Base-by-base conservation (phyloP, 345 rosid species). In the Lagerstroemia speciosa region DNA sequence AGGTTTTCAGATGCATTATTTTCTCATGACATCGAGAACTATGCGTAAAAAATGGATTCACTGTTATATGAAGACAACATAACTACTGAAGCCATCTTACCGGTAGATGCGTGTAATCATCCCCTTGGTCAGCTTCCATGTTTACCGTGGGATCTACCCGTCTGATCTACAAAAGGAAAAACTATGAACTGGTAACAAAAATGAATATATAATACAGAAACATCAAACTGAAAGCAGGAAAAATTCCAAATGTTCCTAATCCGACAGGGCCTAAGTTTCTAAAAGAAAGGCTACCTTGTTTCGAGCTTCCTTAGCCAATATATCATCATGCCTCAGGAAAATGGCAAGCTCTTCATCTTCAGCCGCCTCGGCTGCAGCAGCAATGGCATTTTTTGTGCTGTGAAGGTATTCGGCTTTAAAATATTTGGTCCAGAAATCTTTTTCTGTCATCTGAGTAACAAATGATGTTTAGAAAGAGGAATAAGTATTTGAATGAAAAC, bases 321-420 rank as follows among this genome's bases (percentile, higher is more conserved):
- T 86, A 69, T 86, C 90, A 81, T 94, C 97, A 73, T 84, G 90
- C 84, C 82, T 94, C 66, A 94, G 82, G 68, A 94, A 91, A 73
- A 91, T 80, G 46, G 95, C 96, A 75, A 94, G 96, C 70, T 88
- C 96, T 81, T 91, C 96, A 69, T 94, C 99, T 83, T 94, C 99
- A 65, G 97, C 99, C 70, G 98, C 98, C 75, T 91, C 99, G 29
- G 99, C 99, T 72, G 86, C 91, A 26, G 87, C 92, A 73, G 95
- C 89, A 71, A 78, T 74, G 74, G 83, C 80, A 76, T 85, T 89
- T 81, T 78, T 85, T 29, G 91, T 83, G 78, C 83, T 84, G 67
- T 87, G 92, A 77, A 94, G 92, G 83, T 84, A 88, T 72, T 89
- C 97, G 34, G 99, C 99, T 83, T 87, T 86, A 76, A 86, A 91